Evolutionary conservation across 2,329 filamentous ascomycete genomes (phyloP).

Genomic region (Talaromyces sp.): DNA sequence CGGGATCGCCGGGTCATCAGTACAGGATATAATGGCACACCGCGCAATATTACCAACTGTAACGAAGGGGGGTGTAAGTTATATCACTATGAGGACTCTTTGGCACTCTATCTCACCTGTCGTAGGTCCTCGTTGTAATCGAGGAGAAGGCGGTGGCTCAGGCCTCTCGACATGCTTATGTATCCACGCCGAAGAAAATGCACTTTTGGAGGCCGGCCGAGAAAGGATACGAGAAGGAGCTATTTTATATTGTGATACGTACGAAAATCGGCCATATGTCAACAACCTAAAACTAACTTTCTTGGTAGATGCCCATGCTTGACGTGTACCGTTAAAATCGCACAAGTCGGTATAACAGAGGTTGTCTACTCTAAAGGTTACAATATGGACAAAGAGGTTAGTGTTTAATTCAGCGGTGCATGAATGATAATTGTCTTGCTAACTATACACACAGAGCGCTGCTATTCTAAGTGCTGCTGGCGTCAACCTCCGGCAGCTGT

Average conservation of each 20-base stretch:
- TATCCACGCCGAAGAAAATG: slow-evolving; percentile 98
- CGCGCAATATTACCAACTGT: slow-evolving; percentile 82
- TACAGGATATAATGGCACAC: slow-evolving; percentile 98
- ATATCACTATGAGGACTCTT: neutral
- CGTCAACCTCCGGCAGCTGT: slow-evolving; percentile 80
- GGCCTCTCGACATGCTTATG: slow-evolving; percentile 84
- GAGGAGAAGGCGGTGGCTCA: slow-evolving; percentile 63
- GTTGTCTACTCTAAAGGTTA: slow-evolving; percentile 93
- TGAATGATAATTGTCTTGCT: slow-evolving; percentile 5
- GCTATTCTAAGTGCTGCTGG: slow-evolving; percentile 79
- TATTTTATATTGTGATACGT: slow-evolving; percentile 87
- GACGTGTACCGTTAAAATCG: slow-evolving; percentile 98
- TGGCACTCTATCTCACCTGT: slow-evolving; percentile 11
- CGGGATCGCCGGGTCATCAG: slow-evolving; percentile 80
- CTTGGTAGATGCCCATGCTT: slow-evolving; percentile 74
- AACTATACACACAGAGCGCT: slow-evolving; percentile 54
- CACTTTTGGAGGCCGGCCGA: slow-evolving; percentile 85
- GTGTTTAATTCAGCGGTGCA: slow-evolving; percentile 10
- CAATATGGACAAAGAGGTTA: slow-evolving; percentile 77
- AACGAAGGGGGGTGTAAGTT: slow-evolving; percentile 76
- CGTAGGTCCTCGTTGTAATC: slow-evolving; percentile 69
- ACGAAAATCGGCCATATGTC: slow-evolving; percentile 16
- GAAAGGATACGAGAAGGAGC: slow-evolving; percentile 80
- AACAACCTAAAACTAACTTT: slow-evolving; percentile 5
- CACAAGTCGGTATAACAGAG: slow-evolving; percentile 90